These are phyloP conservation scores for Pisolithus thermaeus DNA, from an alignment of 1,284 basidiomycete genomes.

Conservation along the genomic window DNA sequence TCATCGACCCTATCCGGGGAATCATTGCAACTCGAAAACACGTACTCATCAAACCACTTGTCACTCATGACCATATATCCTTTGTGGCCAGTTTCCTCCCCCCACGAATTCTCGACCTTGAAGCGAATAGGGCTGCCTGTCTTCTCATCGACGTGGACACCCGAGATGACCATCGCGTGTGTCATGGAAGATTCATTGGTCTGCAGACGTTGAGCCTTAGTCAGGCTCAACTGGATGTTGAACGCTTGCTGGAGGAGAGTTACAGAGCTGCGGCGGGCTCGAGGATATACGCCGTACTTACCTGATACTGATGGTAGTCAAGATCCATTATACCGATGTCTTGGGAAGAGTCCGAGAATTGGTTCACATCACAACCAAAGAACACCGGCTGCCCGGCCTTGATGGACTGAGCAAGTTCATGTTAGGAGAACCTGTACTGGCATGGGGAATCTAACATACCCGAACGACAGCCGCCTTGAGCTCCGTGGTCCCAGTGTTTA, in stretches of 20 bases:
- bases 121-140: constrained; percentile 77
- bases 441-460: constrained; percentile 24
- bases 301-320: constrained; percentile 77
- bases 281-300: constrained; percentile 22
- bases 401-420: constrained; percentile 45
- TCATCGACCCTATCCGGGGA: constrained; percentile 4
- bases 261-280: too few species aligned
- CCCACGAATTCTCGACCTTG: constrained; percentile 97
- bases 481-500: constrained; percentile 80
- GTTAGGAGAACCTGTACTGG: neutral
- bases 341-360: constrained; percentile 71
- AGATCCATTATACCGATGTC: constrained; percentile 82
- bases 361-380: constrained; percentile 89
- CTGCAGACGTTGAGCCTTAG: constrained; percentile 82
- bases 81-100: constrained; percentile 72
- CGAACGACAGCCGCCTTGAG: constrained; percentile 81
- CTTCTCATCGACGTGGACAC: constrained; percentile 75
- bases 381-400: constrained; percentile 90
- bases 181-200: constrained; percentile 86
- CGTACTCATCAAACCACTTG: constrained; percentile 87
- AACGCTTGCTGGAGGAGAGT: constrained; percentile 42
- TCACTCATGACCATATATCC: constrained; percentile 93
- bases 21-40: constrained; percentile 16
- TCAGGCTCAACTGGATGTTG: constrained; percentile 53
- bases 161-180: constrained; percentile 92